Conservation (phyloP, 805 yeast genomes). For the Nakazawaea ishiwadae region DNA sequence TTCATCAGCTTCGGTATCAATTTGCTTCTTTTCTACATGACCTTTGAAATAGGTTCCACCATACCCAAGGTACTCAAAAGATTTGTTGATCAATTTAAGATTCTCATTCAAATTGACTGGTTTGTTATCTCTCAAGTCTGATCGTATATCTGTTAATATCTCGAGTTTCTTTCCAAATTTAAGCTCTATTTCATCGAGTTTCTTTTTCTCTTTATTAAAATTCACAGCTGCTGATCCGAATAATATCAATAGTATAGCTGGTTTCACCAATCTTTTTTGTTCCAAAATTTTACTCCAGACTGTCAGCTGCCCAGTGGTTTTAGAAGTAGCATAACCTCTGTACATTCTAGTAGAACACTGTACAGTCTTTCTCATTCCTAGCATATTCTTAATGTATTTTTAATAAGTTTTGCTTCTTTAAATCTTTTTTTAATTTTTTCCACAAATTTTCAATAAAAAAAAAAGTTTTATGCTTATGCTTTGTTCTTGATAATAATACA, state of each 20-base stretch:
- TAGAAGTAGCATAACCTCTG: no score
- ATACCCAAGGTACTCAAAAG: constrained; percentile 7
- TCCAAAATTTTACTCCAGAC: constrained; percentile 1
- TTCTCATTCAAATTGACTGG: constrained; percentile 33
- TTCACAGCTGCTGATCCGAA: constrained; percentile 38
- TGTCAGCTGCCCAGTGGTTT: background rate
- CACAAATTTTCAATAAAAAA: no score
- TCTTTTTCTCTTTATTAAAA: constrained; percentile 30
- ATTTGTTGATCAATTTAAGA: constrained; percentile 28
- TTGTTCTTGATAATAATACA: background rate
- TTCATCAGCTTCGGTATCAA: background rate
- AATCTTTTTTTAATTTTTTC: no score
- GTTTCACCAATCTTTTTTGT: constrained; percentile 23
- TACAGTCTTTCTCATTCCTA: no score
- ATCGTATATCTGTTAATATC: constrained; percentile 28
- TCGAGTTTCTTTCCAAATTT: constrained; percentile 29
- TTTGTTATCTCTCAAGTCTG: constrained; percentile 27
- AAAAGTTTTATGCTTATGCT: no score
- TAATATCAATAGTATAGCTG: constrained; percentile 31
- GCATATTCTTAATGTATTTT: no score
- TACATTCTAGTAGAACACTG: no score
- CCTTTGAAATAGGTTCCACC: constrained; percentile 10
- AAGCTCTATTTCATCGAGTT: constrained; percentile 26
- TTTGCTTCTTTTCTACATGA: background rate
- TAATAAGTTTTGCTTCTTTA: no score